These are phyloP conservation scores for Puccinia novopanici DNA, from an alignment of 1,284 basidiomycete genomes.

Conservation along the genomic window DNA sequence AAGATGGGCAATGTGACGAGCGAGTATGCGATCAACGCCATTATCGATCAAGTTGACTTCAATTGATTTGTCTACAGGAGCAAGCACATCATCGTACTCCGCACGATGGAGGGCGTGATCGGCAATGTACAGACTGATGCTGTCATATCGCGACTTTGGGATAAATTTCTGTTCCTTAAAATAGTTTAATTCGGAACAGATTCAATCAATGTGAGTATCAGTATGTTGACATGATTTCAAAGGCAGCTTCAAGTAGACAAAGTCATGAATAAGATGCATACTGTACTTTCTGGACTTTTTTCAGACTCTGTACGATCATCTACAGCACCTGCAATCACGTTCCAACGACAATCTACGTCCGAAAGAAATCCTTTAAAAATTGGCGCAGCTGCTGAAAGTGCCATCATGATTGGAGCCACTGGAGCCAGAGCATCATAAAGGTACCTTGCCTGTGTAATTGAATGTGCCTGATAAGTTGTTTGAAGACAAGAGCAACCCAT, in stretches of 20 bases:
- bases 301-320: constrained; percentile 96
- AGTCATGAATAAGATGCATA: constrained; percentile 49
- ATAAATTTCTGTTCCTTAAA: constrained; percentile 58
- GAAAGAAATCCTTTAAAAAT: constrained; percentile 91
- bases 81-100: constrained; percentile 85
- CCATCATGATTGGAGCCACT: constrained; percentile 91
- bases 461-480: constrained; percentile 94
- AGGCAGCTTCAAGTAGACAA: not conserved
- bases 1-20: constrained; percentile 89
- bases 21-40: constrained; percentile 85
- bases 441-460: constrained; percentile 82
- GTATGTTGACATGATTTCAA: not conserved
- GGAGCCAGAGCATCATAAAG: constrained; percentile 95
- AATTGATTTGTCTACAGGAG: constrained; percentile 77
- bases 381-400: constrained; percentile 89
- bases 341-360: constrained; percentile 97
- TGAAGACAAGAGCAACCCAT: constrained; percentile 99
- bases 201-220: not conserved
- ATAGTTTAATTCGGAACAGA: constrained; percentile 51
- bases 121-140: constrained; percentile 90
- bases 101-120: constrained; percentile 80
- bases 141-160: constrained; percentile 95
- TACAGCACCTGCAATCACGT: constrained; percentile 93
- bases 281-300: constrained; percentile 75
- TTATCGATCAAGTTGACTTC: constrained; percentile 63